phyloP scores from a whole-genome alignment of 2,329 filamentous ascomycete genomes.

The Arthroderma sp. region DNA sequence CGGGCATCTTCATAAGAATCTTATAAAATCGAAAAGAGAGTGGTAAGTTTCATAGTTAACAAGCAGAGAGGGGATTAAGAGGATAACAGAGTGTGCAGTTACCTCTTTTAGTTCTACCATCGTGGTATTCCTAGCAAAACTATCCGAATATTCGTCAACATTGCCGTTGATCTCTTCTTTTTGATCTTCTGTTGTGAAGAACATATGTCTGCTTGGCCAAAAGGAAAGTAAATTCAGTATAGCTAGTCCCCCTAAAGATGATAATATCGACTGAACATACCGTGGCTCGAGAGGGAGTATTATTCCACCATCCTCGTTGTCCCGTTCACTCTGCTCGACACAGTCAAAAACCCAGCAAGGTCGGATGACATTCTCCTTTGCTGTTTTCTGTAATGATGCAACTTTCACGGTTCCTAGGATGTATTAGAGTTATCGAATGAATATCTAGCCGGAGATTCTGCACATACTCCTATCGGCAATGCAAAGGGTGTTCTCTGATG shows the following conservation, averaged over 20 bases:
- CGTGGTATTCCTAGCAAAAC: constrained; percentile 60
- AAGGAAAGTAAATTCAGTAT: not conserved
- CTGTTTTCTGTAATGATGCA: constrained; percentile 64
- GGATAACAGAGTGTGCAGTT: not conserved
- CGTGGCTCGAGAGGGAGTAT: constrained; percentile 54
- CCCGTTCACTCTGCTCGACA: constrained; percentile 47
- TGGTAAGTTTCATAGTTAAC: not conserved
- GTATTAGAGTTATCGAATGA: not conserved
- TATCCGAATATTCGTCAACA: constrained; percentile 69
- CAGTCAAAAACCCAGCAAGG: constrained; percentile 79
- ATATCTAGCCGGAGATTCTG: not conserved
- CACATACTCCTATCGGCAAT: constrained; percentile 60
- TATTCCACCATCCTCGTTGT: constrained; percentile 41
- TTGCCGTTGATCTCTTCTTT: constrained; percentile 46
- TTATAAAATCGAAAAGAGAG: not conserved
- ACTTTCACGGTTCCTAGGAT: constrained; percentile 55
- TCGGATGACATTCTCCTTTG: constrained; percentile 58
- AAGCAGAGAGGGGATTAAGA: not conserved
- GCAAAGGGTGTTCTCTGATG: constrained; percentile 52
- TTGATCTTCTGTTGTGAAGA: constrained; percentile 52
- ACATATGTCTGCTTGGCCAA: constrained; percentile 49
- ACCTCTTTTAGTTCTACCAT: constrained; percentile 48
- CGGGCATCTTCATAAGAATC: not conserved
- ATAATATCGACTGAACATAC: constrained; percentile 14
- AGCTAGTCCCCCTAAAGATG: not conserved